A percentile compares a stretch with the other conserved stretches of the same genome.
These are phyloP conservation scores for Fomitopsis pulvina DNA, from an alignment of 768 basidiomycete genomes.

Conservation along the genomic window DNA sequence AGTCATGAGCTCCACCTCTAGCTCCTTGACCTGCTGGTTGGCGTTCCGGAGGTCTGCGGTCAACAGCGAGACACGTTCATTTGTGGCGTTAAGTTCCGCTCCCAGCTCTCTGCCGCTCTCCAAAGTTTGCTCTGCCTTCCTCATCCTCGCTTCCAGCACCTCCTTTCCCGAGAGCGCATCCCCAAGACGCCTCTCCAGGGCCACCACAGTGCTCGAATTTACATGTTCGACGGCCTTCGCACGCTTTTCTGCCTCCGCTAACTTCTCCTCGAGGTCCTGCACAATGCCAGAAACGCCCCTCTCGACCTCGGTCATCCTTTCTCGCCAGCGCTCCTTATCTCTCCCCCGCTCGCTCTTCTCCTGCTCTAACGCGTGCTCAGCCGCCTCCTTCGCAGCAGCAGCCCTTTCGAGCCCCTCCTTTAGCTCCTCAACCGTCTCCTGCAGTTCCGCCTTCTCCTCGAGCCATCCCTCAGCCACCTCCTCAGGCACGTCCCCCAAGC, in stretches of 20 bases:
- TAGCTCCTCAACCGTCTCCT: slow-evolving; percentile 26
- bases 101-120: slow-evolving; percentile 65
- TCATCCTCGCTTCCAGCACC: slow-evolving; percentile 49
- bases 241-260: slow-evolving; percentile 44
- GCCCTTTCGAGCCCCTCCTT: slow-evolving; percentile 31
- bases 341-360: slow-evolving; percentile 53
- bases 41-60: slow-evolving; percentile 56
- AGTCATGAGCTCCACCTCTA: slow-evolving; percentile 53
- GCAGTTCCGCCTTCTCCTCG: slow-evolving; percentile 59
- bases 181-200: slow-evolving; percentile 38
- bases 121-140: slow-evolving; percentile 57
- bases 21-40: slow-evolving; percentile 48
- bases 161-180: slow-evolving; percentile 47
- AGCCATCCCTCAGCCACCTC: slow-evolving; percentile 62
- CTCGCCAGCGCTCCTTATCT: slow-evolving; percentile 67
- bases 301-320: slow-evolving; percentile 67
- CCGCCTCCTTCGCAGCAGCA: slow-evolving; percentile 31
- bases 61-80: slow-evolving; percentile 48
- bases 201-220: slow-evolving; percentile 33
- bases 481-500: slow-evolving; percentile 57
- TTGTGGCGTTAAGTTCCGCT: slow-evolving; percentile 58
- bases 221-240: slow-evolving; percentile 36
- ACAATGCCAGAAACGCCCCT: slow-evolving; percentile 62
- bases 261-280: slow-evolving; percentile 52
- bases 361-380: slow-evolving; percentile 37